A percentile compares a stretch with the other conserved stretches of the same genome.
These are phyloP conservation scores for Iris macrosiphon DNA, from an alignment of 106 monocot genomes.

Conservation along the genomic window DNA sequence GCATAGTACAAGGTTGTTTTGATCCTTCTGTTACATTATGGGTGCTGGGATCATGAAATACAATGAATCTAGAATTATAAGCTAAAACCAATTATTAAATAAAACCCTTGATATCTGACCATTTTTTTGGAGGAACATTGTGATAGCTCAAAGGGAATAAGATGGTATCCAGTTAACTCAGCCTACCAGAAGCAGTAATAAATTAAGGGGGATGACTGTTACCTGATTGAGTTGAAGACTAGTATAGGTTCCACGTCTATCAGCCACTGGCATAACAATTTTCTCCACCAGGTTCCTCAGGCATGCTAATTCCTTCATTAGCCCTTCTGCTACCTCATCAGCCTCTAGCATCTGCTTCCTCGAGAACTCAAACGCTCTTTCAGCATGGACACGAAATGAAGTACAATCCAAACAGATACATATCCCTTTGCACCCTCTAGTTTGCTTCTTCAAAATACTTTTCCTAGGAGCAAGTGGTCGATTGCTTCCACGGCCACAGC, in stretches of 20 bases:
- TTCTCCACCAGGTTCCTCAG: conserved; percentile 44
- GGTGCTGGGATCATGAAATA: no score
- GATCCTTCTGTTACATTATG: no score
- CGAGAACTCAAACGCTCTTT: conserved; percentile 68
- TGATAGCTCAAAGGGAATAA: no score
- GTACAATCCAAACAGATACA: conserved; percentile 69
- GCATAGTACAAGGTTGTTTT: no score
- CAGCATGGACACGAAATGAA: conserved; percentile 43
- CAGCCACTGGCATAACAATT: conserved; percentile 11
- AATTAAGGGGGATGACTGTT: no score
- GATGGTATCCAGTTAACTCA: no score
- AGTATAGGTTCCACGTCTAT: conserved; percentile 1
- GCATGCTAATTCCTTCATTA: conserved; percentile 49
- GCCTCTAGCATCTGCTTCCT: conserved; percentile 63
- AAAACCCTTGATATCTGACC: no score
- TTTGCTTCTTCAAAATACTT: conserved; percentile 47
- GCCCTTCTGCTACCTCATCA: conserved; percentile 38
- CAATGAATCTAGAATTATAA: no score
- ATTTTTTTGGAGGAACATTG: no score
- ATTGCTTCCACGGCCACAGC: neutral
- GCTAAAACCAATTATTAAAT: no score
- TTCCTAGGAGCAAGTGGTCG: conserved; percentile 21
- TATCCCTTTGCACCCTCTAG: conserved; percentile 42
- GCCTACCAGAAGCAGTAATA: no score
- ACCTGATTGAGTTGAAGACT: conserved; percentile 17